Evolutionary conservation across 139 green algal genomes (phyloP), one percentile per base, ranked within the genome.

Genomic region (Micromonas pusilla): DNA sequence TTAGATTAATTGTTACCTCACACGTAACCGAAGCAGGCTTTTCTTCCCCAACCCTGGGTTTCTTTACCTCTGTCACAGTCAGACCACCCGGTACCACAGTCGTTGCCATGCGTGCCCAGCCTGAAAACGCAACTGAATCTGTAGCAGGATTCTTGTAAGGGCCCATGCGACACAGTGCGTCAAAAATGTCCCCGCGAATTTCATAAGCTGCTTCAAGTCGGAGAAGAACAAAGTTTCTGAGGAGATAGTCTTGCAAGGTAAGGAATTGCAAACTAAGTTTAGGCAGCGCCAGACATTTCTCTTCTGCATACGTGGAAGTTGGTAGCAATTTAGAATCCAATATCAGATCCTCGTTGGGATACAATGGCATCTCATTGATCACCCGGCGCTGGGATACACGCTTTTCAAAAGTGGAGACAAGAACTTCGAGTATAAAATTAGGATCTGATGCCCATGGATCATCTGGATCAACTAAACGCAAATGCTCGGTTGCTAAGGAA

Each of bases 201-300:
- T 98, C 95, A 76, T 98, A 97, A 20, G 96, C 94, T 2, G 95
- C 94, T 84, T 98, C 93, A 78, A 98, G 83, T 54, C 92, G 88
- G 83, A 97, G 97, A 31, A 99, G 89, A 83, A 97, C 88, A 85
- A 98, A 98, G 85, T 97, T 97, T 80, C 95, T 86, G 70, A 98
- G 87, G 70, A 99, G 87, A 88, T 99, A 99, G 87, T 99, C 95
- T 52, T 91, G 73, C 16, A 90, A 80, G 0, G 92, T 97, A 23
- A 99, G 88, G 84, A 98, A 99, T 88, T 99, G 95, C 67, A 99
- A 88, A 88, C 98, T 99, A 33, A 99, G 89, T 83, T 97, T 97
- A 32, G 94, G 94, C 70, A 99, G 89, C 25, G 94, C 91, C 38
- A 98, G 38, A 6, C 45, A 57, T 57, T n/a, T n/a, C n/a, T n/a